phyloP scores from a whole-genome alignment of 2,329 filamentous ascomycete genomes.

The Metarhizium sp. region DNA sequence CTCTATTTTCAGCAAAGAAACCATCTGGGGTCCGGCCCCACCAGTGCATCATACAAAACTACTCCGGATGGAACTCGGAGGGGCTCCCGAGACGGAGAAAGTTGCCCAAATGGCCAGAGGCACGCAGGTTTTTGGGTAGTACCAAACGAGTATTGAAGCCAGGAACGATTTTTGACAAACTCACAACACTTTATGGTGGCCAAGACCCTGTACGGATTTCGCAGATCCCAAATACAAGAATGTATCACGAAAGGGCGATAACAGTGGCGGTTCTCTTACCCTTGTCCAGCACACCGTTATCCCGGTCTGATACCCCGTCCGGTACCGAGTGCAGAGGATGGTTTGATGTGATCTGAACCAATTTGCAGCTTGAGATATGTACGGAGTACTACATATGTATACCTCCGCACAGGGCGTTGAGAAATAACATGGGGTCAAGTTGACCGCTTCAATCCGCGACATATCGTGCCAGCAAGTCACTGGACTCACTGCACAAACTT shows the following conservation, averaged over 20 bases:
- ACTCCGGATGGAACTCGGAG: constrained; percentile 3
- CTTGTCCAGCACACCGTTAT: too few species aligned
- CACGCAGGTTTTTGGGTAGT: not conserved
- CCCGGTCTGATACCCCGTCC: too few species aligned
- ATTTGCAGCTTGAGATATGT: too few species aligned
- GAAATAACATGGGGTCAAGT: not conserved
- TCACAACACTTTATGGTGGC: not conserved
- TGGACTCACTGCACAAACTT: not conserved
- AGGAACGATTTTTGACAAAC: not conserved
- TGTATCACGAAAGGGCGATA: too few species aligned
- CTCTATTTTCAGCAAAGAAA: not conserved
- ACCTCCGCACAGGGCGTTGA: too few species aligned
- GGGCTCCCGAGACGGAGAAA: not conserved
- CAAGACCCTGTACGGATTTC: too few species aligned
- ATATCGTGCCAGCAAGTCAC: not conserved
- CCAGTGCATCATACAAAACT: not conserved
- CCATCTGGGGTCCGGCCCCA: constrained; percentile 1
- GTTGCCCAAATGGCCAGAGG: not conserved
- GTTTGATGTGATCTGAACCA: too few species aligned
- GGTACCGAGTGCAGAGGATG: too few species aligned
- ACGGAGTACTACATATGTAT: too few species aligned
- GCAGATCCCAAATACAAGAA: too few species aligned
- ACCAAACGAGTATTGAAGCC: not conserved
- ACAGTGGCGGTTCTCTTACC: too few species aligned
- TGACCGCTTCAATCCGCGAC: not conserved